These are phyloP conservation scores for Trebouxiophyceae sp. DNA, from an alignment of 163 green algal species.

Conservation along the genomic window DNA sequence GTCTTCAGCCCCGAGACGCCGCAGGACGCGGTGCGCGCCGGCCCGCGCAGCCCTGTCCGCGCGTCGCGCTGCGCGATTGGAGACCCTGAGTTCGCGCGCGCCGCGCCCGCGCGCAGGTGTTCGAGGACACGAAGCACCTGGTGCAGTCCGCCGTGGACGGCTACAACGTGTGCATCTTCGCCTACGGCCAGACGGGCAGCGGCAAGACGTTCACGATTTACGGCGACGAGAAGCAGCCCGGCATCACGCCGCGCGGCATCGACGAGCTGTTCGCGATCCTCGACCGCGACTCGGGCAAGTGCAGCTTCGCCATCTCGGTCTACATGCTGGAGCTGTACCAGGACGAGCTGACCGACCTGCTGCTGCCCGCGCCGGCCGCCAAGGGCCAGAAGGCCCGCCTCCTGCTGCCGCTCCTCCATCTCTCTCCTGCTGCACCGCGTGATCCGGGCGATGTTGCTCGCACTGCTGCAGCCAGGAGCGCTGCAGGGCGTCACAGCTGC, in stretches of 20 bases:
- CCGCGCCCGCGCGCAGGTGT: conserved; percentile 73
- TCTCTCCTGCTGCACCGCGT: too few relatives aligned
- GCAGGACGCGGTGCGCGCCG: conserved; percentile 53
- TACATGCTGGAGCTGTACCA: conserved; percentile 98
- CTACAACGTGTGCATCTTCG: conserved; percentile 99
- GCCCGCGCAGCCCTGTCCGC: too few relatives aligned
- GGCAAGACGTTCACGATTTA: conserved; percentile 92
- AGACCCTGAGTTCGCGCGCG: too few relatives aligned
- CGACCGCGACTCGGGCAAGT: conserved; percentile 42
- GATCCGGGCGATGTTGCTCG: too few relatives aligned
- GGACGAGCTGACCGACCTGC: conserved; percentile 83
- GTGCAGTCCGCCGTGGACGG: conserved; percentile 92
- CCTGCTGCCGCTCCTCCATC: too few relatives aligned
- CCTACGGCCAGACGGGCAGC: conserved; percentile 78
- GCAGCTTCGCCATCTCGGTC: conserved; percentile 55
- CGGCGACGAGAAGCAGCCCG: conserved; percentile 53
- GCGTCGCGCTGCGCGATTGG: too few relatives aligned
- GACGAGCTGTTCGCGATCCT: conserved; percentile 67
- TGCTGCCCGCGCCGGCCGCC: conserved; percentile 45
- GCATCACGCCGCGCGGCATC: conserved; percentile 80
- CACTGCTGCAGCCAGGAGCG: background rate
- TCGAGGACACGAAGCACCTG: conserved; percentile 94
- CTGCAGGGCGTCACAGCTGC: too few relatives aligned
- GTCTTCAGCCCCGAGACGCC: conserved; percentile 52
- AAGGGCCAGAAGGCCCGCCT: too few relatives aligned